Evolutionary conservation across 1,284 basidiomycete genomes (phyloP).

Genomic region (Apiotrichum laibachii): DNA sequence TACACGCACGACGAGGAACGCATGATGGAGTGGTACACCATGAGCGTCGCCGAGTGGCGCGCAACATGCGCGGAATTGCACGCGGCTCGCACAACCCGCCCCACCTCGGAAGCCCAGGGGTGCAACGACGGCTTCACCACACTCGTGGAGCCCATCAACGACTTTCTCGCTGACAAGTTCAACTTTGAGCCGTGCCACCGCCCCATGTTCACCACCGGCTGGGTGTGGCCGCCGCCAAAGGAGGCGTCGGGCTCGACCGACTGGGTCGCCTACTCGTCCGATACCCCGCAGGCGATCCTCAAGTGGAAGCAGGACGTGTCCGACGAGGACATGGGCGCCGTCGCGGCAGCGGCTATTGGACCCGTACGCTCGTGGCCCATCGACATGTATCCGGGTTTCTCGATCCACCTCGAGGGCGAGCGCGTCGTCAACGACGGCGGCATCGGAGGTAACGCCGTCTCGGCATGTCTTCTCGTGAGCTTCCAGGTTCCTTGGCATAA

Average conservation of each 20-base stretch:
- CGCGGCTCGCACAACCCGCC: neutral
- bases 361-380: neutral
- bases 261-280: slow-evolving; percentile 7
- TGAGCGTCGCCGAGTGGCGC: neutral
- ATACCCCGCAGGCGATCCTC: neutral
- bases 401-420: neutral
- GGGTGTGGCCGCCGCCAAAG: neutral
- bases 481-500: neutral
- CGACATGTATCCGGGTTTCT: slow-evolving; percentile 10
- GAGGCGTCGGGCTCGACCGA: neutral
- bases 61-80: neutral
- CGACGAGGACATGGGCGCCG: neutral
- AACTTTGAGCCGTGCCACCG: slow-evolving; percentile 1
- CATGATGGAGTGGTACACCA: neutral
- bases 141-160: slow-evolving; percentile 6
- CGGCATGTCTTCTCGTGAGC: slow-evolving; percentile 10
- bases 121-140: neutral
- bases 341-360: neutral
- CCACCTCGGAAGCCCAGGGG: neutral
- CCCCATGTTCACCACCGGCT: neutral
- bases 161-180: neutral
- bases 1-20: neutral
- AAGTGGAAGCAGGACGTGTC: slow-evolving; percentile 9
- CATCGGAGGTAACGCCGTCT: neutral
- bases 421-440: neutral